Percentiles rank a stretch among this genome's conserved stretches.
These are phyloP conservation scores for Lachnellula willkommii DNA, from an alignment of 2,329 filamentous ascomycete genomes.

Conservation along the genomic window DNA sequence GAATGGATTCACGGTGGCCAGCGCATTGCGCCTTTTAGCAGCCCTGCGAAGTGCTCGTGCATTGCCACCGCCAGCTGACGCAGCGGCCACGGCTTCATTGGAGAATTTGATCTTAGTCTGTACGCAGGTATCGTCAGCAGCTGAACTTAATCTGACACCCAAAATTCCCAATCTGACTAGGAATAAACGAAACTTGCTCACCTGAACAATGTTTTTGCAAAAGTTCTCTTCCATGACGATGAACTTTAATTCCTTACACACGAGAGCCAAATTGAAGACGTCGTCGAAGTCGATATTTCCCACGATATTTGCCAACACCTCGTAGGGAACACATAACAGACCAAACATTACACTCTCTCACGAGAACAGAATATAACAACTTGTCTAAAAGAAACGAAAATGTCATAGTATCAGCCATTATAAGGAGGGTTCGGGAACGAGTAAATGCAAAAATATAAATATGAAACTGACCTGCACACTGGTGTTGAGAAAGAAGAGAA, in stretches of 20 bases:
- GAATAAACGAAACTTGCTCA: slow-evolving; percentile 10
- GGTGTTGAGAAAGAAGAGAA: neutral
- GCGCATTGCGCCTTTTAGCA: slow-evolving; percentile 55
- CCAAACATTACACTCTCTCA: slow-evolving; percentile 21
- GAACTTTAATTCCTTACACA: slow-evolving; percentile 24
- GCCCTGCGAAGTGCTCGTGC: slow-evolving; percentile 52
- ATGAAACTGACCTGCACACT: neutral
- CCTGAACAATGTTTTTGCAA: slow-evolving; percentile 26
- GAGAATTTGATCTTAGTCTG: slow-evolving; percentile 27
- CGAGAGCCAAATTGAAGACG: slow-evolving; percentile 26
- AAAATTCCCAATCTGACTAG: neutral
- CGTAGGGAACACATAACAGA: slow-evolving; percentile 28
- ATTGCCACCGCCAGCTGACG: slow-evolving; percentile 32
- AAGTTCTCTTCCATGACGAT: slow-evolving; percentile 28
- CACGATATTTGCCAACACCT: slow-evolving; percentile 28
- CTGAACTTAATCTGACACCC: slow-evolving; percentile 11
- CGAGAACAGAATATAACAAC: slow-evolving; percentile 2
- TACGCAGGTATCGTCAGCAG: slow-evolving; percentile 11
- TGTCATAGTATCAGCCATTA: neutral
- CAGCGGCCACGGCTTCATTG: slow-evolving; percentile 23
- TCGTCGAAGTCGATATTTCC: slow-evolving; percentile 27
- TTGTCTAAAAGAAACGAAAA: neutral
- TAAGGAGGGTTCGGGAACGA: neutral
- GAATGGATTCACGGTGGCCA: slow-evolving; percentile 58
- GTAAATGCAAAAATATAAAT: neutral